These are phyloP conservation scores for Lunasporangiospora selenospora DNA, from an alignment of 192 early-diverging fungal genomes.

Conservation along the genomic window DNA sequence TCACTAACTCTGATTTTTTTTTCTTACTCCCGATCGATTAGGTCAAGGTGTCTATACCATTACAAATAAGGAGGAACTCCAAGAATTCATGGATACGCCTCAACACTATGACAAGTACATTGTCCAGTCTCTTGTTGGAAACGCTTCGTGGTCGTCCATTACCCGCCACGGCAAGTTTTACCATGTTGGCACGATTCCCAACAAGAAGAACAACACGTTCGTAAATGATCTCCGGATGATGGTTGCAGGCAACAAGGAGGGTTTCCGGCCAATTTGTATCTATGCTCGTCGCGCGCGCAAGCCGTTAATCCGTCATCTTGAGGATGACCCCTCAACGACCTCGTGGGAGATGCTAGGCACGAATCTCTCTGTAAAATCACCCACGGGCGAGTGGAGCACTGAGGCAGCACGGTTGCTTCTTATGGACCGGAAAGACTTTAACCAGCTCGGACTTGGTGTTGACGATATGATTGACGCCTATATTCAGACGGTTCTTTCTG, in stretches of 20 bases:
- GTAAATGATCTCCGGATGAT: slow-evolving; percentile 88
- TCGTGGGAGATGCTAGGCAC: slow-evolving; percentile 95
- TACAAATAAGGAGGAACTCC: slow-evolving; percentile 75
- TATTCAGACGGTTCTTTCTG: slow-evolving; percentile 84
- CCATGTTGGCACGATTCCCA: slow-evolving; percentile 90
- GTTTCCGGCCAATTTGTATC: slow-evolving; percentile 83
- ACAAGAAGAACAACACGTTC: slow-evolving; percentile 88
- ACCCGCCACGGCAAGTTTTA: slow-evolving; percentile 83
- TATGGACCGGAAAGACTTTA: slow-evolving; percentile 95
- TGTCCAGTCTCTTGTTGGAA: slow-evolving; percentile 88
- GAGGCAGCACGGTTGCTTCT: slow-evolving; percentile 80
- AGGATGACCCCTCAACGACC: slow-evolving; percentile 46
- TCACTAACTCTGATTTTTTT: background rate
- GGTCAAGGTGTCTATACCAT: slow-evolving; percentile 93
- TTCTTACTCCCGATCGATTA: slow-evolving; percentile 7
- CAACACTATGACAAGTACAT: slow-evolving; percentile 94
- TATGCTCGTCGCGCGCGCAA: slow-evolving; percentile 82
- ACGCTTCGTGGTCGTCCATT: slow-evolving; percentile 81
- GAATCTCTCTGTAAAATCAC: slow-evolving; percentile 81
- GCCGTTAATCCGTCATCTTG: slow-evolving; percentile 60
- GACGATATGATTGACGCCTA: slow-evolving; percentile 90
- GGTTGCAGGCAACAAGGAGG: slow-evolving; percentile 74
- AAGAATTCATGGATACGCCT: slow-evolving; percentile 73
- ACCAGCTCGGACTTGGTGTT: slow-evolving; percentile 83
- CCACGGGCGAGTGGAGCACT: slow-evolving; percentile 81